Conservation (phyloP, 2,329 filamentous ascomycete species). For the Alternaria brassicicola region DNA sequence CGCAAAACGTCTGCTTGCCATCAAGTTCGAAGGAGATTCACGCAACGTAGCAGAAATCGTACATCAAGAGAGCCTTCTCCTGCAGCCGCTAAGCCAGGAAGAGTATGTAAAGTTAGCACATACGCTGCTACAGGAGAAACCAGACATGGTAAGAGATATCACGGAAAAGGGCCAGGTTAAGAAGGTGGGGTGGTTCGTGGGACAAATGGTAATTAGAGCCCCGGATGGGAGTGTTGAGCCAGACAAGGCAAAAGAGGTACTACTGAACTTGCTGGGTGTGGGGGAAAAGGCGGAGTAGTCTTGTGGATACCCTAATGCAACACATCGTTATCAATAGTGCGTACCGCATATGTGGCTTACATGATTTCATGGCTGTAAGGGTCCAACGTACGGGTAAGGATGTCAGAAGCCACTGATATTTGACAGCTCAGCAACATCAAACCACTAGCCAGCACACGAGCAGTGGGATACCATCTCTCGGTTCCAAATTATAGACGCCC, state of each 20-base stretch:
- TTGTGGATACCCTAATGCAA: conserved; percentile 8
- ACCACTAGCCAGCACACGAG: neutral
- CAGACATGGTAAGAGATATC: conserved; percentile 65
- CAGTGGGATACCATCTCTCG: neutral
- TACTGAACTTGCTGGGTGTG: conserved; percentile 56
- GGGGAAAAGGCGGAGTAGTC: neutral
- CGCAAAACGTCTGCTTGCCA: conserved; percentile 65
- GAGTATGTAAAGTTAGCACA: conserved; percentile 64
- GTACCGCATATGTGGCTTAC: neutral
- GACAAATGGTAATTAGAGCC: conserved; percentile 69
- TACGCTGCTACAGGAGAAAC: conserved; percentile 60
- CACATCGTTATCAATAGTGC: neutral
- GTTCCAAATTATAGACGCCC: neutral
- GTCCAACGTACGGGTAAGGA: neutral
- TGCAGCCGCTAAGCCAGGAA: conserved; percentile 60
- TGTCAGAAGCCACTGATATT: neutral
- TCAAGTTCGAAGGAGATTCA: conserved; percentile 60
- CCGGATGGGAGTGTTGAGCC: conserved; percentile 68
- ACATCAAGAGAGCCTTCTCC: conserved; percentile 60
- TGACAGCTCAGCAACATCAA: neutral
- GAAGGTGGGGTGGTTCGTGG: conserved; percentile 72
- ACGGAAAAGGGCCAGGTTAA: conserved; percentile 64
- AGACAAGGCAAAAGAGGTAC: conserved; percentile 60
- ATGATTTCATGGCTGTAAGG: neutral
- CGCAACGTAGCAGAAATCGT: conserved; percentile 60